Evolutionary conservation across 257 asterid species (phyloP), one percentile per base, ranked within the genome.

Genomic region (Lavandula angustifolia): DNA sequence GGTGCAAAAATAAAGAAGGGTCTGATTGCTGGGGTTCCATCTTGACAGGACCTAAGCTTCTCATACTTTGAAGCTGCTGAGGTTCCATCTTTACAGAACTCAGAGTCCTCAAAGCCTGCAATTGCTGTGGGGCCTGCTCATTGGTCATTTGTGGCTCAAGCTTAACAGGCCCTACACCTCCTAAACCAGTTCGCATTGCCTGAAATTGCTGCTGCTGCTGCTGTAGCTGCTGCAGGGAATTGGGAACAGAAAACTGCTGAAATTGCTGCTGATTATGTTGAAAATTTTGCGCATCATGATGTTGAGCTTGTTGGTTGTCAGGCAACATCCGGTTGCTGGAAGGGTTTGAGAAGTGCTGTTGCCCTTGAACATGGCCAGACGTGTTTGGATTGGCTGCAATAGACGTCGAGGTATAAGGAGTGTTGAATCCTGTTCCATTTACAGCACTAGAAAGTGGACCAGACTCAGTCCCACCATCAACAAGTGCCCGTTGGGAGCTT

Each of bases 1-100:
- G 96, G 50, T 83, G 92, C 17, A 87, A 71, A 73, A 84, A 87
- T 72, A 84, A 57, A 62, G 99, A 85, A 2, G 87, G 75, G 34
- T 87, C 96, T 11, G 92, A 79, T 54, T 86, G 89, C 70, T 84
- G 98, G 7, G 85, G 87, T 60, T 90, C 99, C 84, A 87, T 66
- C 77, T 86, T 90, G 11, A 87, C 94, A 22, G 89, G 81, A 1
- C 81, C 85, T 75, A 87, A 62, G 74, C 79, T 71, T 71, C 99
- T 85, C 78, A 89, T 81, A 80, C 58, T 77, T 44, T 79, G 91
- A 32, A 87, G 49, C 50, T 89, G 97, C 68, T 87, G 99, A 5
- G 95, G 95, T 64, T 92, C 99, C 83, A 80, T 54, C 65, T 92
- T 92, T 9, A 89, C 90, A 7, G 86, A 42, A 60, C 88, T 84